Evolutionary conservation across 768 basidiomycete genomes (phyloP).

Genomic region (Imleria badia): DNA sequence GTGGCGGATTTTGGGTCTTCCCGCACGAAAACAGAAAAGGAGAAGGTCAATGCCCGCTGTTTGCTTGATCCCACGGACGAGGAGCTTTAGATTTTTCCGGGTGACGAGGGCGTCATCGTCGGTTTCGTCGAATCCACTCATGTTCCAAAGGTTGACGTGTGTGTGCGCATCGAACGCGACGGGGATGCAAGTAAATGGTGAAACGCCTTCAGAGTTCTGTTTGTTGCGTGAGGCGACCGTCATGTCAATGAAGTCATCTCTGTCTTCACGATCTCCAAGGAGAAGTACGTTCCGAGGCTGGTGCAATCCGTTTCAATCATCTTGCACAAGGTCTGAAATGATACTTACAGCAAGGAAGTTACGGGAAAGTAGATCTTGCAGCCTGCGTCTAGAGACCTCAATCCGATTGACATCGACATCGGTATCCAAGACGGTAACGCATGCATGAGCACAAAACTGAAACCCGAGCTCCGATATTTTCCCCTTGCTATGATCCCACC

Average conservation of each 20-base stretch:
- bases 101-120: constrained; percentile 12
- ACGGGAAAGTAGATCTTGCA: constrained; percentile 8
- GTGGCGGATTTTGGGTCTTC: constrained; percentile 19
- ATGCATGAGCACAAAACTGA: constrained; percentile 35
- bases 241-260: constrained; percentile 12
- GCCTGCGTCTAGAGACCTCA: constrained; percentile 9
- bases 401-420: constrained; percentile 7
- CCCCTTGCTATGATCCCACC: constrained; percentile 36
- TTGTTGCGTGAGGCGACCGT: background rate
- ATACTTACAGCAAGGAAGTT: constrained; percentile 15
- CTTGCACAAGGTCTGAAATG: background rate
- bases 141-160: constrained; percentile 21
- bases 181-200: constrained; percentile 2
- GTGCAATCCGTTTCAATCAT: background rate
- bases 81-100: constrained; percentile 13
- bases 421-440: constrained; percentile 30
- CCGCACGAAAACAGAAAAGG: constrained; percentile 29
- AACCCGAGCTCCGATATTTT: constrained; percentile 31
- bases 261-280: constrained; percentile 17
- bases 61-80: constrained; percentile 15
- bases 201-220: background rate
- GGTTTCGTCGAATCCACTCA: constrained; percentile 11
- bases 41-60: constrained; percentile 23
- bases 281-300: constrained; percentile 23
- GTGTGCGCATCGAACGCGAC: constrained; percentile 4